These are phyloP conservation scores for Lagenidium giganteum DNA, from an alignment of 352 stramenopile genomes.

Conservation along the genomic window DNA sequence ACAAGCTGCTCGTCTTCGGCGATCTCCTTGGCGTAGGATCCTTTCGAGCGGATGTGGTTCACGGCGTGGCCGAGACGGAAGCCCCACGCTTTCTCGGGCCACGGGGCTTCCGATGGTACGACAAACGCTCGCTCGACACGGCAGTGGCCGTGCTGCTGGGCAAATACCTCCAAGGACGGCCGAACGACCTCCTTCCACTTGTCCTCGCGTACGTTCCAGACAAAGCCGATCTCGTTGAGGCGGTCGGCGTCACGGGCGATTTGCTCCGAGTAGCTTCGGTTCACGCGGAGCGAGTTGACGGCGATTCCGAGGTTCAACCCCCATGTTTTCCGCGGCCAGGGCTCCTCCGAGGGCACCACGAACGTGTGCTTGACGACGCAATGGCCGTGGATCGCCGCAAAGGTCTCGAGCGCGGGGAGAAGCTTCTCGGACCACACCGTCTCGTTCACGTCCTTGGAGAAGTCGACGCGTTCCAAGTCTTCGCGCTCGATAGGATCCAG, in stretches of 20 bases:
- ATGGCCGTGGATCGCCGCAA: constrained; percentile 4
- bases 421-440: constrained; percentile 15
- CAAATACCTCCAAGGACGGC: constrained; percentile 11
- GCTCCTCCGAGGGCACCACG: constrained; percentile 8
- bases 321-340: constrained; percentile 19
- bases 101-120: constrained; percentile 14
- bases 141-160: constrained; percentile 9
- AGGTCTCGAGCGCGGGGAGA: constrained; percentile 12
- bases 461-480: constrained; percentile 16
- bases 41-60: constrained; percentile 19
- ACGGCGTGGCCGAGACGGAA: constrained; percentile 8
- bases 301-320: constrained; percentile 10
- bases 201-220: constrained; percentile 15
- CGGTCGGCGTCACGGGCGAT: constrained; percentile 5
- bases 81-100: constrained; percentile 12
- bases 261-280: constrained; percentile 14
- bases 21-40: constrained; percentile 11
- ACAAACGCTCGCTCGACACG: constrained; percentile 11
- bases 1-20: constrained; percentile 5
- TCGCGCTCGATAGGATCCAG: constrained; percentile 5
- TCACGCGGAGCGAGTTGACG: constrained; percentile 10
- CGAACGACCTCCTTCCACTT: constrained; percentile 15
- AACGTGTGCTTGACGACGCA: constrained; percentile 15
- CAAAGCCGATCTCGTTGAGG: constrained; percentile 17
- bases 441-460: constrained; percentile 17